Evolutionary conservation across 495 filamentous ascomycete genomes (phyloP), one percentile per base, ranked within the genome.

Genomic region (Xylaria telfairii): DNA sequence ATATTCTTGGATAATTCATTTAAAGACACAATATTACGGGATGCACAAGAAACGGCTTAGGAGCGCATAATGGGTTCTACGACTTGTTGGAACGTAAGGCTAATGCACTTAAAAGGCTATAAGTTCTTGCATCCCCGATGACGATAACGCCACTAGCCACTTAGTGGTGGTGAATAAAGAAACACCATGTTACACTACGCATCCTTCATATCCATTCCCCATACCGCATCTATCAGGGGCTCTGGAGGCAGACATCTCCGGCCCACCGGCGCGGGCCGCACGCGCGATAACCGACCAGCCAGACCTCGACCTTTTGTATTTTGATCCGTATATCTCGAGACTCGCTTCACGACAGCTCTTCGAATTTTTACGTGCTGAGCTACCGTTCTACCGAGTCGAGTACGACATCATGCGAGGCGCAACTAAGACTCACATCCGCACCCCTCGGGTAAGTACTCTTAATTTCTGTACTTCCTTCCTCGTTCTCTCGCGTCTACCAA

Each of bases 341-440:
- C 83, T 86, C 0, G 75, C 81, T 10, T 80, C 85, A 9, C 82
- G 80, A 17, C 81, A 89, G 63, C 83, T 93, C 0, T 94, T 92
- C 80, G 75, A 88, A 15, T 91, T 91, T 76, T 83, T 93, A 0
- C 85, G 90, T 0, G 72, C 77, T 15, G 81, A 89, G 54, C 76
- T 93, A 12, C 90, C 90, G 54, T 94, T 93, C 78, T 93, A 93
- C 76, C 84, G 90, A 19, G 92, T 93, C 0, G 81, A 88, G 65
- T 93, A 94, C 77, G 86, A 81, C 15, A 92, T 92, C 73, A 89
- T 87, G 56, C 83, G 91, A 32, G 86, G 84, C 4, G 81, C 83
- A 0, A 70, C 83, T 0, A 83, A 89, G n/a, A 90, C 87, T 0
- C 71, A 81, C 6, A 88, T 93, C 67, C 87, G 84, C 57, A 93